A percentile compares a stretch with the other conserved stretches of the same genome.
phyloP scores from a whole-genome alignment of 768 basidiomycete genomes.

The Collybia sordida region DNA sequence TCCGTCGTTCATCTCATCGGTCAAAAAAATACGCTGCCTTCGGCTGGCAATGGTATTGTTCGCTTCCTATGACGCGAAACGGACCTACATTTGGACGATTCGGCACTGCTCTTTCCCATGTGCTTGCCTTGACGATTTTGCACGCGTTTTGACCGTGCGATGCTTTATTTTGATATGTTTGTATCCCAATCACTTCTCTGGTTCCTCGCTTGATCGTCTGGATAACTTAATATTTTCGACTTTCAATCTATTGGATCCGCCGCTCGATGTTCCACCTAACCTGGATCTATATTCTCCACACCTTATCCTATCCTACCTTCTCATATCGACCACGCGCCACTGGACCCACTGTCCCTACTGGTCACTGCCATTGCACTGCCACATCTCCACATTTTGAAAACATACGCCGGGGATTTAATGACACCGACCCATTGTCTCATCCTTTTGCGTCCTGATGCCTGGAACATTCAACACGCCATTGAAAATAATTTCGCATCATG shows the following conservation, averaged over 20 bases:
- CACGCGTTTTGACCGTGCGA: not conserved
- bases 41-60: too few relatives aligned
- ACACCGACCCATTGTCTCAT: constrained; percentile 2
- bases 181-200: not conserved
- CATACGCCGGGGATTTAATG: constrained; percentile 9
- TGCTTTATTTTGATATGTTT: not conserved
- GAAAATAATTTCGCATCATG: constrained; percentile 2
- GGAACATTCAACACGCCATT: constrained; percentile 6
- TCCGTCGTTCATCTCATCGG: too few relatives aligned
- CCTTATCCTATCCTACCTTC: not conserved
- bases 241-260: not conserved
- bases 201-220: not conserved
- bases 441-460: not conserved
- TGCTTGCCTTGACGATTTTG: not conserved
- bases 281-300: not conserved
- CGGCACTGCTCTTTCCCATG: not conserved
- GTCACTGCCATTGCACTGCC: constrained; percentile 15
- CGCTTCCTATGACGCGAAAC: too few relatives aligned
- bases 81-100: too few relatives aligned
- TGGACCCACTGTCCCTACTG: not conserved
- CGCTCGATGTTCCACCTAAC: constrained; percentile 1
- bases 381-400: not conserved
- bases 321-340: not conserved
- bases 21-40: too few relatives aligned
- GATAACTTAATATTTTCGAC: not conserved